Conservation (phyloP, 2,329 filamentous ascomycete genomes). For the Cryphonectria carpinicola region DNA sequence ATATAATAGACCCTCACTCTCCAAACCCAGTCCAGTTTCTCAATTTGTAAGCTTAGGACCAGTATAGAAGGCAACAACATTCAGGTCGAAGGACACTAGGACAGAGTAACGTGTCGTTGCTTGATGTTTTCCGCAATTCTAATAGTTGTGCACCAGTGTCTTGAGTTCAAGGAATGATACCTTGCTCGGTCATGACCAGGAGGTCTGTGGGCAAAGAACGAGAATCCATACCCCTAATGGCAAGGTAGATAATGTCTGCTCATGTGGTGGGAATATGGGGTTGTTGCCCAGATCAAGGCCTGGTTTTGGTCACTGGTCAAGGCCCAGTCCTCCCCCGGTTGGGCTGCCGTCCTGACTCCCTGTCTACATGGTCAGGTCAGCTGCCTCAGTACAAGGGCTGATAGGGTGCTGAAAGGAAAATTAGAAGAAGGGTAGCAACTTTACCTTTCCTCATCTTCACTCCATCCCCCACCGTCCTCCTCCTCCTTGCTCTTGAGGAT, state of each 20-base stretch:
- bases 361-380: slow-evolving; percentile 10
- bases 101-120: neutral
- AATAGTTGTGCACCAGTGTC: neutral
- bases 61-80: neutral
- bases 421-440: neutral
- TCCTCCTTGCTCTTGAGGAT: neutral
- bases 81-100: neutral
- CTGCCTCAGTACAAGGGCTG: neutral
- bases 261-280: neutral
- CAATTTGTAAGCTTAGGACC: neutral
- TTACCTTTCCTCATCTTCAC: neutral
- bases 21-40: neutral
- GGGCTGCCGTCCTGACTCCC: neutral
- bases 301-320: slow-evolving; percentile 4
- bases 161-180: neutral
- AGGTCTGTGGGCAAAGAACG: neutral
- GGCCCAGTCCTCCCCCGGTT: slow-evolving; percentile 3
- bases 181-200: neutral
- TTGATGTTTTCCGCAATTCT: neutral
- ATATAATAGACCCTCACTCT: neutral
- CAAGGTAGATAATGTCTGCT: neutral
- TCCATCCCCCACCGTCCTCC: neutral
- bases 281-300: slow-evolving; percentile 1
- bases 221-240: neutral
- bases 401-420: neutral